phyloP scores from a whole-genome alignment of 2,329 filamentous ascomycete genomes.

The Tolypocladium endophyticum region DNA sequence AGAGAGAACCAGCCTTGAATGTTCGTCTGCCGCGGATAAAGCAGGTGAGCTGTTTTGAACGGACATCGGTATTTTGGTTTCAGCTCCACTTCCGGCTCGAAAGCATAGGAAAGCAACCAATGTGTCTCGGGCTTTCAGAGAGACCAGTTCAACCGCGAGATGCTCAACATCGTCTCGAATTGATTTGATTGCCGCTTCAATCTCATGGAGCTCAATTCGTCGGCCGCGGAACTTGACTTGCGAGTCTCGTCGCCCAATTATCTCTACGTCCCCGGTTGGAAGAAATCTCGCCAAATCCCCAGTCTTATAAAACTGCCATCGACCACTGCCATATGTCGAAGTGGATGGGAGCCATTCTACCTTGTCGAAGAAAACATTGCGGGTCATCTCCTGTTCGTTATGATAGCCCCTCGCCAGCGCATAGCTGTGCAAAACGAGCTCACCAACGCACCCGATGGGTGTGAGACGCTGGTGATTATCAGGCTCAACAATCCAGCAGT shows the following conservation, averaged over 20 bases:
- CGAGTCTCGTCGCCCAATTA: conserved; percentile 40
- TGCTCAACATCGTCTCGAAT: not conserved
- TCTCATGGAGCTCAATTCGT: conserved; percentile 33
- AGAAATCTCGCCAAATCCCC: conserved; percentile 30
- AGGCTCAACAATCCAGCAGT: not conserved
- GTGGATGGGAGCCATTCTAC: not conserved
- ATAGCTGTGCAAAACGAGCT: not conserved
- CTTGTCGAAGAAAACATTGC: not conserved
- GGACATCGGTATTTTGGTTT: not conserved
- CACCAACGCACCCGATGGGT: not conserved
- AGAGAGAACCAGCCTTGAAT: not conserved
- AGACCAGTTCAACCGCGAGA: conserved; percentile 1
- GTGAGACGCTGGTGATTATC: not conserved
- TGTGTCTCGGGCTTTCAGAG: not conserved
- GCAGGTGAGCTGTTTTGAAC: not conserved
- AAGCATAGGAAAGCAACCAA: not conserved
- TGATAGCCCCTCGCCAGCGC: not conserved
- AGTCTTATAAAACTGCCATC: conserved; percentile 12
- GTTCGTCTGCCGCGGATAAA: not conserved
- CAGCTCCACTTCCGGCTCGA: not conserved
- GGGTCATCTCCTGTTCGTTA: not conserved
- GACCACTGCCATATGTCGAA: not conserved
- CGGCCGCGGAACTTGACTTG: conserved; percentile 51
- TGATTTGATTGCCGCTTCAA: conserved; percentile 8
- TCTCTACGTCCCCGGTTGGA: not conserved